These are phyloP conservation scores for Cetraspora pellucida DNA, from an alignment of 192 early-diverging fungal genomes.

Conservation along the genomic window DNA sequence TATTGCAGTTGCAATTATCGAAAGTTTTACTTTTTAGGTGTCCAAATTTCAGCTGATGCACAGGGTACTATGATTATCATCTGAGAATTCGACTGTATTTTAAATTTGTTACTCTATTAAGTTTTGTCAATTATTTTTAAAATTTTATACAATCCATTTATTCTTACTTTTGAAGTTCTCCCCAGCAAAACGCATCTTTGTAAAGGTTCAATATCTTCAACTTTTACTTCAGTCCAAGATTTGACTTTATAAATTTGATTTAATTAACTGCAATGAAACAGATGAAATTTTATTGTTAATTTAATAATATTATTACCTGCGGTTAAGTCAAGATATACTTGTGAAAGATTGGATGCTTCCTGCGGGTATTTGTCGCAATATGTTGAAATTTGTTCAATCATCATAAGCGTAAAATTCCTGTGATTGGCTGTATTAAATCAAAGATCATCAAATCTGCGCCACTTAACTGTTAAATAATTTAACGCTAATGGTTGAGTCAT, in stretches of 20 bases:
- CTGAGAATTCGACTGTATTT: not conserved
- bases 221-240: not conserved
- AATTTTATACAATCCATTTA: not conserved
- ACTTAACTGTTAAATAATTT: too few species aligned
- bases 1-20: not conserved
- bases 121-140: not conserved
- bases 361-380: conserved; percentile 21
- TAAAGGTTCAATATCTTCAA: conserved; percentile 9
- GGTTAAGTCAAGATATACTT: conserved; percentile 14
- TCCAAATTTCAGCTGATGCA: conserved; percentile 9
- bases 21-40: not conserved
- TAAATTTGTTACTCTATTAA: not conserved
- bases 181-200: conserved; percentile 7
- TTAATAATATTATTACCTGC: not conserved
- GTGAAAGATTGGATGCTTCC: not conserved
- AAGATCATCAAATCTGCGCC: too few species aligned
- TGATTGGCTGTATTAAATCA: not conserved
- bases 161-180: not conserved
- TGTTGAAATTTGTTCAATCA: not conserved
- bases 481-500: too few species aligned
- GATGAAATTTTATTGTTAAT: not conserved
- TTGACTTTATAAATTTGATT: not conserved
- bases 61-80: conserved; percentile 1
- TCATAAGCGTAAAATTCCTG: not conserved
- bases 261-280: not conserved